Evolutionary conservation across 2,329 filamentous ascomycete species (phyloP).

Genomic region (Diplodia scrobiculata): DNA sequence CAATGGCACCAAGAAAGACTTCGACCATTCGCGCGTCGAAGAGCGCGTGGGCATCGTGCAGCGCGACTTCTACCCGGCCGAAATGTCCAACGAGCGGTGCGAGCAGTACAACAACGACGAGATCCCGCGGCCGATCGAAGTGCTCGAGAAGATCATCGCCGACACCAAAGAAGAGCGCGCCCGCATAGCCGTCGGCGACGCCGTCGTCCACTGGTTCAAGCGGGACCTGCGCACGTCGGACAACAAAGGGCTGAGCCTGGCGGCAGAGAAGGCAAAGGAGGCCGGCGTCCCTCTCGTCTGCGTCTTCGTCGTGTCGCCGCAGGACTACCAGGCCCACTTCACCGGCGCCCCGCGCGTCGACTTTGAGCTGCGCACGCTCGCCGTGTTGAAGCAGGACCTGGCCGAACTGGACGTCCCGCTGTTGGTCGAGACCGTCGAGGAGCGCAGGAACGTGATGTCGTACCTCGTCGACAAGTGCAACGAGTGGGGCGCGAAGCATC

Average conservation of each 20-base stretch:
- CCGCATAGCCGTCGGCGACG: slow-evolving; percentile 57
- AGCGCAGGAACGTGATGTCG: slow-evolving; percentile 62
- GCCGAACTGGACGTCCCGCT: slow-evolving; percentile 74
- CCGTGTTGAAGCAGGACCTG: slow-evolving; percentile 66
- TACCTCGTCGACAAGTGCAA: slow-evolving; percentile 67
- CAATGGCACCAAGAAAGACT: slow-evolving; percentile 29
- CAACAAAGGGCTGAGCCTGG: slow-evolving; percentile 70
- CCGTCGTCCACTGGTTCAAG: slow-evolving; percentile 90
- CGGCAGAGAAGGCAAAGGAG: slow-evolving; percentile 66
- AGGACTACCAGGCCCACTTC: slow-evolving; percentile 82
- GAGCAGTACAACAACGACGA: slow-evolving; percentile 70
- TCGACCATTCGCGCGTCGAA: slow-evolving; percentile 45
- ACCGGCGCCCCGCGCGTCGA: slow-evolving; percentile 74
- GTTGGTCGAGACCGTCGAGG: slow-evolving; percentile 70
- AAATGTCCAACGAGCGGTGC: slow-evolving; percentile 81
- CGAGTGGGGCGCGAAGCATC: slow-evolving; percentile 71
- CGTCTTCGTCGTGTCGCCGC: slow-evolving; percentile 76
- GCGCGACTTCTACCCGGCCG: slow-evolving; percentile 74
- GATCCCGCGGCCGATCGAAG: slow-evolving; percentile 72
- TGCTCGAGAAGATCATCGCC: slow-evolving; percentile 62
- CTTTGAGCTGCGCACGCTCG: slow-evolving; percentile 74
- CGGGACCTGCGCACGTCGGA: slow-evolving; percentile 73
- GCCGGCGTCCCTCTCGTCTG: slow-evolving; percentile 71
- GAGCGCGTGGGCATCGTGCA: slow-evolving; percentile 48
- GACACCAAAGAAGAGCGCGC: slow-evolving; percentile 61